These are phyloP conservation scores for Candida hungchunana DNA, from an alignment of 805 yeast species.

Conservation along the genomic window DNA sequence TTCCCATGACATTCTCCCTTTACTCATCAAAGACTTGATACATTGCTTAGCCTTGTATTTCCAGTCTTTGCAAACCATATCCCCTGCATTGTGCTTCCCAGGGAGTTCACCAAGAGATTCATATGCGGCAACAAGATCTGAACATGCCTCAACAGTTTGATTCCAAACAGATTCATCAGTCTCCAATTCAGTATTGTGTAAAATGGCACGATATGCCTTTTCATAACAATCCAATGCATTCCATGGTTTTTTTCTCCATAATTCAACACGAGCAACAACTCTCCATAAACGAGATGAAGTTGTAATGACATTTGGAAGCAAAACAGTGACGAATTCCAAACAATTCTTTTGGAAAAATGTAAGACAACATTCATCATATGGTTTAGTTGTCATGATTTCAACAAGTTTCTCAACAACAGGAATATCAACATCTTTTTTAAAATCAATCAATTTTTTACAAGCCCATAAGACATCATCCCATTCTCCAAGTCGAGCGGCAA, in stretches of 20 bases:
- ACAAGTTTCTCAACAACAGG: conserved; percentile 72
- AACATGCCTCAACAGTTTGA: conserved; percentile 73
- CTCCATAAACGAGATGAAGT: conserved; percentile 66
- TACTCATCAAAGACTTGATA: conserved; percentile 70
- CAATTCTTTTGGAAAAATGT: conserved; percentile 66
- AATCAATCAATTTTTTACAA: conserved; percentile 53
- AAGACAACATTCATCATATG: conserved; percentile 34
- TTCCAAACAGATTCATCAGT: conserved; percentile 64
- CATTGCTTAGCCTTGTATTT: conserved; percentile 73
- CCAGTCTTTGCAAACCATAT: conserved; percentile 91
- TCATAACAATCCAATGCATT: conserved; percentile 79
- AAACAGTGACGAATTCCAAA: conserved; percentile 63
- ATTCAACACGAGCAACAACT: conserved; percentile 75
- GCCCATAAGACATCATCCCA: conserved; percentile 89
- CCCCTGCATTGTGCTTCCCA: conserved; percentile 75
- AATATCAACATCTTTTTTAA: conserved; percentile 62
- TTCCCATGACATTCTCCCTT: conserved; percentile 78
- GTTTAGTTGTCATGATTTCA: conserved; percentile 53
- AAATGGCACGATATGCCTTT: conserved; percentile 74
- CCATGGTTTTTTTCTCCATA: conserved; percentile 90
- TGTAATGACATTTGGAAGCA: conserved; percentile 67
- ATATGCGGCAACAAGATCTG: conserved; percentile 79
- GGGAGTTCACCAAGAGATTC: conserved; percentile 82
- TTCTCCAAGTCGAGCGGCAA: conserved; percentile 75
- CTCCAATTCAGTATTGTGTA: conserved; percentile 60